Evolutionary conservation across 169 alveolate genomes (phyloP).

Genomic region (Ichthyophthirius multifiliis): DNA sequence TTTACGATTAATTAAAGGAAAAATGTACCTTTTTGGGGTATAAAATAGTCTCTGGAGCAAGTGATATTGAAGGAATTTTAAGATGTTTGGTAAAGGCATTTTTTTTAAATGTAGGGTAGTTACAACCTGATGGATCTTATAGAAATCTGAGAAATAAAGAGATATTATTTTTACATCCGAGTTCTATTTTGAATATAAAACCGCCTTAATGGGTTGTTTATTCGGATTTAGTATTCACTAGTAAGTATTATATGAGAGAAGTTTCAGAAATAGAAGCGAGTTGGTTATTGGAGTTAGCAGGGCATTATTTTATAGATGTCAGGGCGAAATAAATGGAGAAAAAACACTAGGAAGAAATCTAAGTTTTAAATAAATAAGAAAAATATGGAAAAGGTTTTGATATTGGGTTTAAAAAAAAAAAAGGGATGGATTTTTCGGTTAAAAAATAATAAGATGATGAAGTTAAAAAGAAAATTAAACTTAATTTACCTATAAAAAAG

Average conservation of each 20-base stretch:
- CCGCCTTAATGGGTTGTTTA: conserved; percentile 89
- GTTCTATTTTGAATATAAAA: conserved; percentile 88
- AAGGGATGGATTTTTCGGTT: background rate
- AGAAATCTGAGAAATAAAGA: conserved; percentile 17
- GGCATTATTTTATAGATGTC: conserved; percentile 89
- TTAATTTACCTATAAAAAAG: background rate
- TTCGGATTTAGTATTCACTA: conserved; percentile 93
- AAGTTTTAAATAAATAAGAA: background rate
- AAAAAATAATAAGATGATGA: background rate
- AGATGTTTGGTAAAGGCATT: background rate
- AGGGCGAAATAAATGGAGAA: background rate
- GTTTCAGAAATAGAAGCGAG: conserved; percentile 91
- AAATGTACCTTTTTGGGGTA: background rate
- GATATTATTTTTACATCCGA: conserved; percentile 90
- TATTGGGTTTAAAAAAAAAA: background rate
- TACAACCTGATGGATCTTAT: conserved; percentile 14
- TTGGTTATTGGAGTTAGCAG: conserved; percentile 95
- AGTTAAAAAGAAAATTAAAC: background rate
- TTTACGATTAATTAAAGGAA: background rate
- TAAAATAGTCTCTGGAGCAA: background rate
- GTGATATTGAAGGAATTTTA: conserved; percentile 9
- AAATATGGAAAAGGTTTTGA: background rate
- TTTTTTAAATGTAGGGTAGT: background rate
- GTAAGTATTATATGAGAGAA: conserved; percentile 95
- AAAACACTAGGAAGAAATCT: conserved; percentile 2